A percentile compares a stretch with the other conserved stretches of the same genome.
phyloP scores from a whole-genome alignment of 1,284 basidiomycete species.

The Hypsizygus ulmarius region DNA sequence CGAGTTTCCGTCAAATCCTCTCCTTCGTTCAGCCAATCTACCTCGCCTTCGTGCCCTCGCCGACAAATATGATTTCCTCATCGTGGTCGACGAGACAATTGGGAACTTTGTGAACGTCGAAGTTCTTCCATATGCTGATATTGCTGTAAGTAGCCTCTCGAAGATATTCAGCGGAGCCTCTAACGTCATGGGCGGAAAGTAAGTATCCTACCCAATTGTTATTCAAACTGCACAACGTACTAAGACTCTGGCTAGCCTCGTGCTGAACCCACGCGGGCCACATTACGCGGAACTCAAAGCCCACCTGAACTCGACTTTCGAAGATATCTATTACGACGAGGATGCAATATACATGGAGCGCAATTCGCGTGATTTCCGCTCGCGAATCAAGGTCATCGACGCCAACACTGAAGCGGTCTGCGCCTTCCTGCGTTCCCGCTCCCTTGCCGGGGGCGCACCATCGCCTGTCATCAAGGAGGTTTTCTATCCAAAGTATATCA shows the following conservation, averaged over 20 bases:
- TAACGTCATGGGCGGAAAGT: conserved; percentile 99
- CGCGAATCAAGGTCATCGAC: conserved; percentile 79
- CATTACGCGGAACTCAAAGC: conserved; percentile 69
- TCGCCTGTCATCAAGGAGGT: conserved; percentile 74
- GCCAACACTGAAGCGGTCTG: conserved; percentile 82
- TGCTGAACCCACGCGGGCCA: conserved; percentile 78
- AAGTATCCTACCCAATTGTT: conserved; percentile 22
- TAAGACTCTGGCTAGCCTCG: conserved; percentile 51
- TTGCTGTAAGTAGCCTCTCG: conserved; percentile 91
- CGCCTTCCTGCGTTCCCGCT: conserved; percentile 69
- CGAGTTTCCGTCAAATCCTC: conserved; percentile 94
- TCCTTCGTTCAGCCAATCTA: conserved; percentile 83
- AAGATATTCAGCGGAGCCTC: conserved; percentile 96
- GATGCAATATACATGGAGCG: conserved; percentile 98
- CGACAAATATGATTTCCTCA: conserved; percentile 84
- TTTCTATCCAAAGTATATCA: conserved; percentile 87
- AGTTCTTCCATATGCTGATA: conserved; percentile 85
- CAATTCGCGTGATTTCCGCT: conserved; percentile 90
- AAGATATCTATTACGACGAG: conserved; percentile 88
- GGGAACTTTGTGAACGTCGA: conserved; percentile 97
- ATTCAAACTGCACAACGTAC: conserved; percentile 2
- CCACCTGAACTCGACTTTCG: conserved; percentile 63
- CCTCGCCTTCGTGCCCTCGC: conserved; percentile 78
- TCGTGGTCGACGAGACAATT: conserved; percentile 94
- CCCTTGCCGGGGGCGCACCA: conserved; percentile 37